These are phyloP conservation scores for Starmerella stellata DNA, from an alignment of 805 yeast genomes.

Conservation along the genomic window DNA sequence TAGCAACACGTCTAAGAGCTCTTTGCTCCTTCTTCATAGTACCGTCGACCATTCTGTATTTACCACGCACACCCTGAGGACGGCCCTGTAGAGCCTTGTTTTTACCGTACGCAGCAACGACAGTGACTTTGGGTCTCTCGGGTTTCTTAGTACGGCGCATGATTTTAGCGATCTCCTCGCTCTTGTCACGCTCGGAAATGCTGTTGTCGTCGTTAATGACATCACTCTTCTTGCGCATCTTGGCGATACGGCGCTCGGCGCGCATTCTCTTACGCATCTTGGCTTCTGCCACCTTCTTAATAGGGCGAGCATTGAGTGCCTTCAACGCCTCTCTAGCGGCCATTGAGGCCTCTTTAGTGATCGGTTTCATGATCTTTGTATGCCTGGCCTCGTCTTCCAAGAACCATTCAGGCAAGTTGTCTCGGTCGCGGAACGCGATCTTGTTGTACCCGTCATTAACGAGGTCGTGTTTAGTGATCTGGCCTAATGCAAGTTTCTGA, in stretches of 20 bases:
- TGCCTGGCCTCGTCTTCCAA: constrained; percentile 78
- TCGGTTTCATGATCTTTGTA: constrained; percentile 69
- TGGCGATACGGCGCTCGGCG: constrained; percentile 70
- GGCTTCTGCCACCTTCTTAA: constrained; percentile 96
- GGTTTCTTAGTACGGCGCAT: constrained; percentile 58
- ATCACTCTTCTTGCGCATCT: constrained; percentile 82
- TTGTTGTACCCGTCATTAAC: constrained; percentile 86
- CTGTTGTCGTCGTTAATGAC: constrained; percentile 70
- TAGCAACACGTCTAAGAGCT: constrained; percentile 75
- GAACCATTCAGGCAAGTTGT: constrained; percentile 93
- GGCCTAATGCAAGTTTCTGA: constrained; percentile 83
- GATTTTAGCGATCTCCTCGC: constrained; percentile 75
- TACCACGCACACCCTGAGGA: constrained; percentile 93
- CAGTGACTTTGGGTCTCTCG: constrained; percentile 62
- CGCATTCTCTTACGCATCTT: constrained; percentile 91
- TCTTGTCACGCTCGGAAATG: constrained; percentile 83
- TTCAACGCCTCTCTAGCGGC: constrained; percentile 59
- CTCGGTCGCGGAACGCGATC: constrained; percentile 78
- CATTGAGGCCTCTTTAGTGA: constrained; percentile 80
- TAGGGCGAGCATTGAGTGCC: constrained; percentile 89
- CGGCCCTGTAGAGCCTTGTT: constrained; percentile 83
- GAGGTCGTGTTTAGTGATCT: constrained; percentile 63
- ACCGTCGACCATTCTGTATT: constrained; percentile 98
- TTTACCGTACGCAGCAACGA: constrained; percentile 71
- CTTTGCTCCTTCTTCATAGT: constrained; percentile 92